These are phyloP conservation scores for Clavispora fructus DNA, from an alignment of 805 yeast species.

Conservation along the genomic window DNA sequence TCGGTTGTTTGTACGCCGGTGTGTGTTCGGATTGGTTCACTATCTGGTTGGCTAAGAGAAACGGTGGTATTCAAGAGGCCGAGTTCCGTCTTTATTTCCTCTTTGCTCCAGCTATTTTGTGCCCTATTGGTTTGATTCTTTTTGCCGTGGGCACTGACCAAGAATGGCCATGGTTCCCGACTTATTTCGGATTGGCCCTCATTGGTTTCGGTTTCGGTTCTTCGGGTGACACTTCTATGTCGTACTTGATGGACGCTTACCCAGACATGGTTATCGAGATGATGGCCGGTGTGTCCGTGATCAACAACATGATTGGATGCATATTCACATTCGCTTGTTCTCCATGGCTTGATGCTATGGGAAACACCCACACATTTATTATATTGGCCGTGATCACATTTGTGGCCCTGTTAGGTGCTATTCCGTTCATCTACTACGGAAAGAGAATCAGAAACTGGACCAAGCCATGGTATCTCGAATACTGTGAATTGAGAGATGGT, in stretches of 20 bases:
- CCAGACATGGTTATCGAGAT: slow-evolving; percentile 68
- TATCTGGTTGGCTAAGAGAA: slow-evolving; percentile 54
- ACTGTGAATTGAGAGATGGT: slow-evolving; percentile 12
- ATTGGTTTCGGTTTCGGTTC: slow-evolving; percentile 69
- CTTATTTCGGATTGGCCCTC: slow-evolving; percentile 58
- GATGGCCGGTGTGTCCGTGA: slow-evolving; percentile 63
- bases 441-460: slow-evolving; percentile 56
- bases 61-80: slow-evolving; percentile 59
- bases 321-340: slow-evolving; percentile 64
- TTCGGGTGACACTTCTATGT: slow-evolving; percentile 66
- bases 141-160: slow-evolving; percentile 64
- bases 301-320: slow-evolving; percentile 61
- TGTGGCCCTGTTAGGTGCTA: slow-evolving; percentile 49
- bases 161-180: slow-evolving; percentile 47
- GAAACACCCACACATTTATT: slow-evolving; percentile 54
- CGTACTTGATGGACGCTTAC: slow-evolving; percentile 61
- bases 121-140: slow-evolving; percentile 58
- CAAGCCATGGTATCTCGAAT: slow-evolving; percentile 41
- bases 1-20: slow-evolving; percentile 67
- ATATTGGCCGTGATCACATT: slow-evolving; percentile 58
- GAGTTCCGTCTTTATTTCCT: slow-evolving; percentile 59
- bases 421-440: slow-evolving; percentile 59
- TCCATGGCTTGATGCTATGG: slow-evolving; percentile 51
- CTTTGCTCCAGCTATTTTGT: slow-evolving; percentile 49
- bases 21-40: slow-evolving; percentile 55